Conservation (phyloP, 2,329 filamentous ascomycete genomes). For the Exophiala lecanii-corni region DNA sequence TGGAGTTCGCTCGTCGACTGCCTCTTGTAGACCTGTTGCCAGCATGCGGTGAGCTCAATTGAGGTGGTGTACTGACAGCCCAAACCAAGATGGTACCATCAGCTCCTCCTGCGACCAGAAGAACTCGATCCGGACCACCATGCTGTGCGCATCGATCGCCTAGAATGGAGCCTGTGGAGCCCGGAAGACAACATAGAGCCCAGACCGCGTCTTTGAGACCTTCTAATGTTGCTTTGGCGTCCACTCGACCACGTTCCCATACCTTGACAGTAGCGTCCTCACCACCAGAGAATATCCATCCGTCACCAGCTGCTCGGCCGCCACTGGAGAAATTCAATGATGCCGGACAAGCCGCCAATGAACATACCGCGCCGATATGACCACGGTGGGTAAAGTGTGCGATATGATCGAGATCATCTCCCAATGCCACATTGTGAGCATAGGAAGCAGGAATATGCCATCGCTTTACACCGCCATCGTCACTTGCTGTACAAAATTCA, state of each 20-base stretch:
- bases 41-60: slow-evolving; percentile 73
- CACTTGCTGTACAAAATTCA: slow-evolving; percentile 92
- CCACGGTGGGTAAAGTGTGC: slow-evolving; percentile 95
- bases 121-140: slow-evolving; percentile 76
- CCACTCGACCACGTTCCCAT: slow-evolving; percentile 91
- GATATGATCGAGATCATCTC: slow-evolving; percentile 80
- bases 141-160: slow-evolving; percentile 66
- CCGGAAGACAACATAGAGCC: slow-evolving; percentile 87
- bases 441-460: slow-evolving; percentile 85
- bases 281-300: slow-evolving; percentile 97
- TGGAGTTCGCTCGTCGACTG: slow-evolving; percentile 81
- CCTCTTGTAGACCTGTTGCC: slow-evolving; percentile 65
- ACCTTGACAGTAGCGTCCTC: slow-evolving; percentile 90
- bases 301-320: slow-evolving; percentile 81
- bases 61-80: slow-evolving; percentile 88
- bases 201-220: slow-evolving; percentile 95
- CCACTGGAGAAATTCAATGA: slow-evolving; percentile 85
- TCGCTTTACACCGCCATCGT: slow-evolving; percentile 92
- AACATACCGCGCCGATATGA: slow-evolving; percentile 85
- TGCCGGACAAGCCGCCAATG: slow-evolving; percentile 78
- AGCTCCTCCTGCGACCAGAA: slow-evolving; percentile 86
- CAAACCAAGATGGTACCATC: slow-evolving; percentile 91
- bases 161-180: slow-evolving; percentile 74
- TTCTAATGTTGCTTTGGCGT: slow-evolving; percentile 90
- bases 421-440: slow-evolving; percentile 48